phyloP scores from a whole-genome alignment of 257 asterid genomes.

The Euphrasia confusa region DNA sequence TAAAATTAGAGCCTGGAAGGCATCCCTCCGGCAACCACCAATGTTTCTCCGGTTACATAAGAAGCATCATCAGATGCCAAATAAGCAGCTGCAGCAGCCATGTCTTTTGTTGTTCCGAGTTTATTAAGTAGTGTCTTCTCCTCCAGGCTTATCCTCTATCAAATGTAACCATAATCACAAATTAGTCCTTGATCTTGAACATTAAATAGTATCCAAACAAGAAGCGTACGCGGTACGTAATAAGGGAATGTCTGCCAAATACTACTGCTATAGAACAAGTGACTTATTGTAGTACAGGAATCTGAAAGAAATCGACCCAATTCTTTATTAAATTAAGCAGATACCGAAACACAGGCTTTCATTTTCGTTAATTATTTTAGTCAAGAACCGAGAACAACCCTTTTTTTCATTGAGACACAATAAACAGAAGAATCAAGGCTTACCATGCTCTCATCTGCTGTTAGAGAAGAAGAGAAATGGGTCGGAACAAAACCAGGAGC shows the following conservation, averaged over 20 bases:
- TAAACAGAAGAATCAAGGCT: conserved; percentile 13
- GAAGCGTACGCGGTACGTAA: too few relatives aligned
- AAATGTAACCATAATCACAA: conserved; percentile 15
- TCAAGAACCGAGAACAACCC: neutral
- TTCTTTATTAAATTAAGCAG: neutral
- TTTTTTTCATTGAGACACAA: neutral
- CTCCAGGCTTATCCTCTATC: conserved; percentile 58
- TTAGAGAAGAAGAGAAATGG: conserved; percentile 56
- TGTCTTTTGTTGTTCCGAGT: conserved; percentile 76
- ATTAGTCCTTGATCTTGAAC: neutral
- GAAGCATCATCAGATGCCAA: conserved; percentile 91
- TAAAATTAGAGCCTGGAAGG: conserved; percentile 61
- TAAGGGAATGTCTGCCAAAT: neutral
- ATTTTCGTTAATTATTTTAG: neutral
- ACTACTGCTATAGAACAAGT: neutral
- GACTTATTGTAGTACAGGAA: neutral
- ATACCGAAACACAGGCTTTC: neutral
- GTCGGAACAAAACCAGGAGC: conserved; percentile 98
- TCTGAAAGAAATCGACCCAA: neutral
- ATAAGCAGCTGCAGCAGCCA: conserved; percentile 86
- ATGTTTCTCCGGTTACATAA: conserved; percentile 73
- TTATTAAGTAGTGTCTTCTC: conserved; percentile 60
- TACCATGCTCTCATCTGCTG: conserved; percentile 44
- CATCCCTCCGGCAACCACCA: conserved; percentile 81
- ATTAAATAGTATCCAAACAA: neutral